Conservation (phyloP, 1,284 basidiomycete genomes). For the Athelia sp. region DNA sequence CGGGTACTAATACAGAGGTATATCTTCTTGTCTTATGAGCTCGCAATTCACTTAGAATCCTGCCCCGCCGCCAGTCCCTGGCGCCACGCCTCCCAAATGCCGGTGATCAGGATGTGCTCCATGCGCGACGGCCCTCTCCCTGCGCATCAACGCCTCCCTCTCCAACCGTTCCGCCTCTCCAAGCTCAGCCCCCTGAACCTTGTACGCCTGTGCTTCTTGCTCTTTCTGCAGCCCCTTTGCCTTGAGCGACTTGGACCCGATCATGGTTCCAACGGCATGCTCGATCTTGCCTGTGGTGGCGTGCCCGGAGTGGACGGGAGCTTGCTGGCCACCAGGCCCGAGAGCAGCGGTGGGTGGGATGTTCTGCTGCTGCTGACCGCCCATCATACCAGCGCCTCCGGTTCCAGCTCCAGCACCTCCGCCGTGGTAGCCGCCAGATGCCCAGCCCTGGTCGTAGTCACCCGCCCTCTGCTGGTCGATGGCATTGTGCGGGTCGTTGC, state of each 20-base stretch:
- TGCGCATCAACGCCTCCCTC: conserved; percentile 39
- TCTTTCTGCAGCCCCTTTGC: conserved; percentile 50
- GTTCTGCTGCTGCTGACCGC: not conserved
- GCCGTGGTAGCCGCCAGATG: no score
- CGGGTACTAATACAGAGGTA: no score
- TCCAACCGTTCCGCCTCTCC: conserved; percentile 52
- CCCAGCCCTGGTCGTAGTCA: no score
- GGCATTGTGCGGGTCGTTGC: no score
- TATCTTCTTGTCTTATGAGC: no score
- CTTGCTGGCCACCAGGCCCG: not conserved
- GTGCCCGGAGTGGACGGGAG: conserved; percentile 20
- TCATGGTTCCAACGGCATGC: conserved; percentile 37
- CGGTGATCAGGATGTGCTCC: conserved; percentile 37
- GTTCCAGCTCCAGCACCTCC: no score
- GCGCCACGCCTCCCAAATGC: conserved; percentile 16
- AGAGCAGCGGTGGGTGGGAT: not conserved
- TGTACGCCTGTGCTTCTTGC: conserved; percentile 43
- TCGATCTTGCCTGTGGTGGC: conserved; percentile 43
- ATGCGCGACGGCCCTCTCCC: conserved; percentile 49
- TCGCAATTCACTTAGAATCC: not conserved
- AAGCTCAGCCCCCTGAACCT: conserved; percentile 42
- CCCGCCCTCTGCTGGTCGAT: no score
- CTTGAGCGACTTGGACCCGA: conserved; percentile 45
- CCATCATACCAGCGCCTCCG: no score
- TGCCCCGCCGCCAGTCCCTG: not conserved